Conservation (phyloP, 768 basidiomycete genomes). For the Gymnopilus junonius region DNA sequence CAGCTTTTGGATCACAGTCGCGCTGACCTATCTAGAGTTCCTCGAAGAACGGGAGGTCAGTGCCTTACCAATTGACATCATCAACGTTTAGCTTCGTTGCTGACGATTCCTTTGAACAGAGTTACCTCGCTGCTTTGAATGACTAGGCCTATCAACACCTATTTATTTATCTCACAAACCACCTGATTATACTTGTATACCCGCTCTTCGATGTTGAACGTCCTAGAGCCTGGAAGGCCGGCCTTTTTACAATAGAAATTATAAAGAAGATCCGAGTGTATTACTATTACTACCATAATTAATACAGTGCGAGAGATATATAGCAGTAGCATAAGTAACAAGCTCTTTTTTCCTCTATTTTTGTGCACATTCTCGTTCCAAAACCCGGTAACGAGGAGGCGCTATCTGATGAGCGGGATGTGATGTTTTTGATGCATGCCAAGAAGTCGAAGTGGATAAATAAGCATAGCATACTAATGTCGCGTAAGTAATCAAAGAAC, state of each 20-base stretch:
- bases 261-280: background rate
- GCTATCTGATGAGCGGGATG: slow-evolving; percentile 7
- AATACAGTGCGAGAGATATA: no score
- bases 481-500: background rate
- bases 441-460: slow-evolving; percentile 1
- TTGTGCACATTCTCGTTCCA: background rate
- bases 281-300: background rate
- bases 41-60: slow-evolving; percentile 78
- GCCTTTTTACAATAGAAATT: background rate
- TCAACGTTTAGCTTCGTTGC: slow-evolving; percentile 5
- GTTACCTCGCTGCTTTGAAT: slow-evolving; percentile 57
- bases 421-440: background rate
- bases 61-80: slow-evolving; percentile 1
- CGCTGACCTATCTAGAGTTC: slow-evolving; percentile 78
- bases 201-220: no score
- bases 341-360: background rate
- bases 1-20: slow-evolving; percentile 79
- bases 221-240: background rate
- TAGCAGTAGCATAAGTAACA: background rate
- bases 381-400: background rate
- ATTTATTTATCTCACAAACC: background rate
- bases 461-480: background rate
- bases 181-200: background rate
- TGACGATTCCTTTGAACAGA: slow-evolving; percentile 35
- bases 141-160: slow-evolving; percentile 44